These are phyloP conservation scores for Podaxis pistillaris DNA, from an alignment of 768 basidiomycete genomes.

Conservation along the genomic window DNA sequence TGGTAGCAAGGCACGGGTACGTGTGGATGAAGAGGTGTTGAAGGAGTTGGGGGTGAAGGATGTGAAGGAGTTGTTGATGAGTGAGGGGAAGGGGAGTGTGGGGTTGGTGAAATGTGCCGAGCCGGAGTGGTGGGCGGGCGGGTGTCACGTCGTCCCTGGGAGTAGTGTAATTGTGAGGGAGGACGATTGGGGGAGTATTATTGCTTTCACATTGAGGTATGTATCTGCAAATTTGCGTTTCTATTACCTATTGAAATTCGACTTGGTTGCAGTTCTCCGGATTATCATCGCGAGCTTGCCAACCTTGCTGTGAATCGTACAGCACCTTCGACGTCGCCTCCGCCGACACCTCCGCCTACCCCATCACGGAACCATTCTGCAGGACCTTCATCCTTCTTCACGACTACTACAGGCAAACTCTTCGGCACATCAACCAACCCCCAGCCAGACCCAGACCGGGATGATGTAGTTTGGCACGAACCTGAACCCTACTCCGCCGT, in stretches of 20 bases:
- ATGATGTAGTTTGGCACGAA: constrained; percentile 56
- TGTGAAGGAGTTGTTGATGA: not conserved
- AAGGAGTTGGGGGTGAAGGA: constrained; percentile 12
- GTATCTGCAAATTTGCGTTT: constrained; percentile 12
- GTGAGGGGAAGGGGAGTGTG: not conserved
- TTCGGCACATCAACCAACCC: constrained; percentile 39
- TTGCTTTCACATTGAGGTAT: constrained; percentile 72
- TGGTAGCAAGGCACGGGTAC: not conserved
- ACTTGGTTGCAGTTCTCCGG: constrained; percentile 44
- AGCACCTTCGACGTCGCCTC: constrained; percentile 20
- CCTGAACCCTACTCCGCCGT: constrained; percentile 60
- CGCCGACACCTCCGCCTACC: constrained; percentile 24
- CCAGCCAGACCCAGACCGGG: constrained; percentile 60
- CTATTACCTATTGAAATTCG: not conserved
- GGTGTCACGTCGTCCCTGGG: constrained; percentile 64
- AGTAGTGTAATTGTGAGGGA: constrained; percentile 66
- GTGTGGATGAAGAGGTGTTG: constrained; percentile 17
- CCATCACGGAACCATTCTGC: constrained; percentile 14
- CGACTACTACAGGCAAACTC: constrained; percentile 44
- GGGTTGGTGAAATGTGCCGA: constrained; percentile 25
- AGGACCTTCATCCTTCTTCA: constrained; percentile 45
- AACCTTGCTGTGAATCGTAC: constrained; percentile 34
- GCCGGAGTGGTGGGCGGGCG: constrained; percentile 65
- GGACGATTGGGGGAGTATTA: constrained; percentile 76
- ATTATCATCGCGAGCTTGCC: constrained; percentile 53